These are phyloP conservation scores for Corynespora cassiicola DNA, from an alignment of 2,329 filamentous ascomycete genomes.

Conservation along the genomic window DNA sequence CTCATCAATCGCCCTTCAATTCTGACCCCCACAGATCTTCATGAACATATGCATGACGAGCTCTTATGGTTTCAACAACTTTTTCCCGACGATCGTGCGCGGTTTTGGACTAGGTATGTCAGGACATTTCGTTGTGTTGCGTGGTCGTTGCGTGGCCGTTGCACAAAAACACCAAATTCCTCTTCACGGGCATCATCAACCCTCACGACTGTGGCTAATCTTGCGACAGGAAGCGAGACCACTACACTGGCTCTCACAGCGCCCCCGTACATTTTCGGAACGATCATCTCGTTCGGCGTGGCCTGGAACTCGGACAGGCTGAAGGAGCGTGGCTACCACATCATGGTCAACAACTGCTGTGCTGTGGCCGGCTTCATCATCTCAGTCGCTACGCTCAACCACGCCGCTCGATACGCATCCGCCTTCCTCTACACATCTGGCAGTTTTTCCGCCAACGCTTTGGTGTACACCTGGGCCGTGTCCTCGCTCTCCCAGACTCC, in stretches of 20 bases:
- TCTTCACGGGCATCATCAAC: not conserved
- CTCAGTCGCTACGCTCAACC: constrained; percentile 17
- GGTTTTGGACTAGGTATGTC: constrained; percentile 17
- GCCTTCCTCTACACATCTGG: constrained; percentile 43
- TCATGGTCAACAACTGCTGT: constrained; percentile 14
- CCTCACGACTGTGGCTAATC: too few species aligned
- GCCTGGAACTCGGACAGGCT: constrained; percentile 13
- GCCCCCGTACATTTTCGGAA: constrained; percentile 17
- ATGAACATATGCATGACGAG: constrained; percentile 20
- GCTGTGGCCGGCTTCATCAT: constrained; percentile 21
- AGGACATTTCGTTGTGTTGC: too few species aligned
- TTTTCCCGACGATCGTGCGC: constrained; percentile 18
- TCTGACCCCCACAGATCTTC: too few species aligned
- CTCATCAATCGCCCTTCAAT: too few species aligned
- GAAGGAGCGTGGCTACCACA: constrained; percentile 19
- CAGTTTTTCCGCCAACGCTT: constrained; percentile 41
- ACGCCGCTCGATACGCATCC: constrained; percentile 28
- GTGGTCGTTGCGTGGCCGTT: too few species aligned
- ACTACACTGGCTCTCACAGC: constrained; percentile 16
- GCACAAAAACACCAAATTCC: not conserved
- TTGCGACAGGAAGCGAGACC: too few species aligned
- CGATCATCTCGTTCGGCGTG: constrained; percentile 15
- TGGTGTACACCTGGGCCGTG: constrained; percentile 47
- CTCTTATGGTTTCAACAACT: constrained; percentile 18
- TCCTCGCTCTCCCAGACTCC: constrained; percentile 43